Base-by-base conservation (phyloP, 1,284 basidiomycete genomes). In the Ganoderma sinense region DNA sequence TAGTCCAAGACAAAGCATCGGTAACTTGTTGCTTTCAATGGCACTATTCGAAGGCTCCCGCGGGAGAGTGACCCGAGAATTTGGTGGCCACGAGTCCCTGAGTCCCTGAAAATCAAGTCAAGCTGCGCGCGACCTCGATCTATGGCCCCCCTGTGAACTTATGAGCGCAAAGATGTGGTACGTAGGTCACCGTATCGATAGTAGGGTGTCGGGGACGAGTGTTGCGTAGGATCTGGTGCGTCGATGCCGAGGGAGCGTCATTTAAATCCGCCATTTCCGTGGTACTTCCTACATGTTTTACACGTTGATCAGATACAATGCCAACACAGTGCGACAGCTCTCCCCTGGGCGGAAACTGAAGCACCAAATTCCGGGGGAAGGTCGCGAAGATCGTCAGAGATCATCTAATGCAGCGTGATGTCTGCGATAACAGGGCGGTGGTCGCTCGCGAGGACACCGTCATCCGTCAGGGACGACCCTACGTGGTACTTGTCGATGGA, bases 361-460 rank as follows among this genome's bases (percentile, higher is more conserved):
- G 20, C 48, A 51, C 48, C 48, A 51, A 26, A 51, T 13, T 51
- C 48, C 48, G 29, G 29, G 31, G 53, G 14, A 55, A 55, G 4
- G 53, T 31, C 53, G 16, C 16, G 20, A 31, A 33, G 36, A n/a
- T 23, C 58, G 58, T 41, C 36, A 14, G 59, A 23, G 14, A 16
- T 41, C 59, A 23, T 41, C 68, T 68, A 71, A 33, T 73, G 66
- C 53, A 73, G 63, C 65, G 73, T 74, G 64, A 74, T 69, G 67
- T 88, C 86, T 4, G 80, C 82, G 70, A 87, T 85, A 7, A 88
- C 86, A 6, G 86, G 88, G 1, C 87, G 83, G 75, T 89, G 88
- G 73, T 89, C 88, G 70, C 88, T 89, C 8, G 84, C 84, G 53
- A 88, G 80, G n/a, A 86, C 75, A 1, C 88, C 88, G 71, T 89